phyloP scores from a whole-genome alignment of 2,329 filamentous ascomycete species.

The Ophiostoma ips region DNA sequence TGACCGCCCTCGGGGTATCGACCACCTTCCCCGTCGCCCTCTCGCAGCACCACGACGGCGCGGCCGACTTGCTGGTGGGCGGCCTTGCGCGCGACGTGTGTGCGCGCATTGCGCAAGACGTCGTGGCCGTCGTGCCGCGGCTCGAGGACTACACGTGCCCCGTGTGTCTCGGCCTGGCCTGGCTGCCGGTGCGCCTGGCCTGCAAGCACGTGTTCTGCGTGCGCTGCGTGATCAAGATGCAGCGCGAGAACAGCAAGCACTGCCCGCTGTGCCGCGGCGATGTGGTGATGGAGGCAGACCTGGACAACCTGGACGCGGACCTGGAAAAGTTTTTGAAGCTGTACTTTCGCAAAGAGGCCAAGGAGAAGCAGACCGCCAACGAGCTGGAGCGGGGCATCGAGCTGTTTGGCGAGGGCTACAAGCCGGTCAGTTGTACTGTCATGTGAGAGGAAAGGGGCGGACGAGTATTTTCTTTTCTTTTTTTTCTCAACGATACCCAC shows the following conservation, averaged over 20 bases:
- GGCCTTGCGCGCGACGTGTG: conserved; percentile 64
- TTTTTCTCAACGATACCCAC: no score
- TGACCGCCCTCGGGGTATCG: conserved; percentile 38
- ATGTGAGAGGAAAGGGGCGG: conserved; percentile 40
- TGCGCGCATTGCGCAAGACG: conserved; percentile 55
- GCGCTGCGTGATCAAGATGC: conserved; percentile 67
- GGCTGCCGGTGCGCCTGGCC: conserved; percentile 61
- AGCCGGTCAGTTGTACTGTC: conserved; percentile 40
- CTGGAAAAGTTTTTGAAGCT: conserved; percentile 56
- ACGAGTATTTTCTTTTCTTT: no score
- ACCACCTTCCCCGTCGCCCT: neutral
- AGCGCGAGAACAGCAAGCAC: conserved; percentile 49
- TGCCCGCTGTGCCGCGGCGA: conserved; percentile 67
- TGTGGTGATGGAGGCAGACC: conserved; percentile 56
- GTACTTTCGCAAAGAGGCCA: conserved; percentile 61
- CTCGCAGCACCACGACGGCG: conserved; percentile 29
- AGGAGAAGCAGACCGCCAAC: conserved; percentile 55
- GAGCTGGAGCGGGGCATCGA: conserved; percentile 63
- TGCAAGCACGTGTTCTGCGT: conserved; percentile 77
- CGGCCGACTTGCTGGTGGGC: conserved; percentile 46
- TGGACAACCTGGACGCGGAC: conserved; percentile 55
- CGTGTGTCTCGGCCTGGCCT: conserved; percentile 66
- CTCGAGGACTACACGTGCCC: conserved; percentile 76
- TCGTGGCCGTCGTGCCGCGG: conserved; percentile 63
- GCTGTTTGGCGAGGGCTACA: conserved; percentile 54